Conservation (phyloP, 2,329 filamentous ascomycete species). For the Pseudovirgaria hyperparasitica region DNA sequence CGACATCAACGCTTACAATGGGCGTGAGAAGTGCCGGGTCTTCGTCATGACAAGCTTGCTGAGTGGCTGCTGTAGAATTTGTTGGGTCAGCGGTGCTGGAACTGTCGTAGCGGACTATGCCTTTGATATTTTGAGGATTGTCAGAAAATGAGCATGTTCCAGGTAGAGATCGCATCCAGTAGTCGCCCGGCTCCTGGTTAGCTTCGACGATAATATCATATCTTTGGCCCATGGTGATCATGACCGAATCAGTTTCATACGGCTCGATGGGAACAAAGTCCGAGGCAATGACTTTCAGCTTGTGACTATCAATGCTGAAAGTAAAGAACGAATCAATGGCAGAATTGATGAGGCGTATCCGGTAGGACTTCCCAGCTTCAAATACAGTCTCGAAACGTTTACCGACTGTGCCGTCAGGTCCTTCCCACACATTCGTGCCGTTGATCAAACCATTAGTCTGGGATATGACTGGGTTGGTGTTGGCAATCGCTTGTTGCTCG, state of each 20-base stretch:
- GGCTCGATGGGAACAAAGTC: slow-evolving; percentile 30
- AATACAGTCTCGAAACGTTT: slow-evolving; percentile 12
- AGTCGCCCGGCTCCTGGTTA: slow-evolving; percentile 17
- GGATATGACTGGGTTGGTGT: not conserved
- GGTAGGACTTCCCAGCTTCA: slow-evolving; percentile 37
- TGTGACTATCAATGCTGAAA: slow-evolving; percentile 28
- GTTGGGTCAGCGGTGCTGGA: slow-evolving; percentile 22
- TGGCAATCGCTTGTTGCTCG: not conserved
- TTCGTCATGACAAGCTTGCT: slow-evolving; percentile 26
- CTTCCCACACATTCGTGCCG: slow-evolving; percentile 10
- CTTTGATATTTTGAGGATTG: too few relatives aligned
- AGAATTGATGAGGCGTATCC: slow-evolving; percentile 46
- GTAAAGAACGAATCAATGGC: slow-evolving; percentile 21
- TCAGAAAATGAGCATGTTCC: slow-evolving; percentile 12
- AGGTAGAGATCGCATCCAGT: slow-evolving; percentile 19
- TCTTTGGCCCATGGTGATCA: slow-evolving; percentile 17
- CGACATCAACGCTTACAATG: slow-evolving; percentile 23
- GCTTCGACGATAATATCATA: slow-evolving; percentile 23
- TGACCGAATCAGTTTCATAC: slow-evolving; percentile 17
- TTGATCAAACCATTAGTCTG: slow-evolving; percentile 14
- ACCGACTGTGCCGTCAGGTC: too few relatives aligned
- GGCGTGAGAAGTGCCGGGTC: slow-evolving; percentile 19
- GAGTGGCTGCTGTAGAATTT: slow-evolving; percentile 18
- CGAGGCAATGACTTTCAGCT: slow-evolving; percentile 27
- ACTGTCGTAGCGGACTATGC: slow-evolving; percentile 27